Conservation (phyloP, 176 grass and related monocot species). For the Bothriochloa decipiens region DNA sequence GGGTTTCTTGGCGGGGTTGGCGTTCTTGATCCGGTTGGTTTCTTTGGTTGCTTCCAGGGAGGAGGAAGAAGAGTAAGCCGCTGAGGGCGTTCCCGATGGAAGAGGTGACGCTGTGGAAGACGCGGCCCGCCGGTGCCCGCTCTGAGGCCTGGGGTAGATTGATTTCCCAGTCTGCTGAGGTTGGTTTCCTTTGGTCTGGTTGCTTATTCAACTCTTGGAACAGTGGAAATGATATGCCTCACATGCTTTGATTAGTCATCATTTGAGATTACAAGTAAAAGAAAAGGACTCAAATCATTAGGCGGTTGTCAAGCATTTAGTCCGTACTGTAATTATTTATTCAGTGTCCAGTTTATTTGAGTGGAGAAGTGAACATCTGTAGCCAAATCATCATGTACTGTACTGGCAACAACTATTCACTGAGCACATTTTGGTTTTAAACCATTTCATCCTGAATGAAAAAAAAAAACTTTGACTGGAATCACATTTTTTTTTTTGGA, state of each 20-base stretch:
- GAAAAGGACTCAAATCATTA: neutral
- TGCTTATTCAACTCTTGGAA: neutral
- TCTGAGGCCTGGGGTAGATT: constrained; percentile 46
- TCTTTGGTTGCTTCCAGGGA: neutral
- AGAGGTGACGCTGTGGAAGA: constrained; percentile 20
- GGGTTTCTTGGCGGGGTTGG: neutral
- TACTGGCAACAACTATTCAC: neutral
- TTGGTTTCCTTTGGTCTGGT: neutral
- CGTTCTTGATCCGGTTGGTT: constrained; percentile 7
- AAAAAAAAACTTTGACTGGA: neutral
- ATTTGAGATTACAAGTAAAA: neutral
- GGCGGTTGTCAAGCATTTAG: neutral
- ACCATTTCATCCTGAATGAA: neutral
- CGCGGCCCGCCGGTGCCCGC: neutral
- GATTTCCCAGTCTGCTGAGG: constrained; percentile 57
- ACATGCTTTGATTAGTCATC: neutral
- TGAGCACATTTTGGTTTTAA: neutral
- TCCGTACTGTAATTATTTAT: no score
- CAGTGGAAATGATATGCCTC: neutral
- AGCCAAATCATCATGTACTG: neutral
- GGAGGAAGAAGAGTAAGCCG: constrained; percentile 38
- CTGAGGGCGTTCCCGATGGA: neutral
- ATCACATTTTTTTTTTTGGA: neutral
- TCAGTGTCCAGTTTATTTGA: neutral
- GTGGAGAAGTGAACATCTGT: neutral